These are phyloP conservation scores for Metschnikowia continentalis DNA, from an alignment of 805 yeast genomes.

Conservation along the genomic window DNA sequence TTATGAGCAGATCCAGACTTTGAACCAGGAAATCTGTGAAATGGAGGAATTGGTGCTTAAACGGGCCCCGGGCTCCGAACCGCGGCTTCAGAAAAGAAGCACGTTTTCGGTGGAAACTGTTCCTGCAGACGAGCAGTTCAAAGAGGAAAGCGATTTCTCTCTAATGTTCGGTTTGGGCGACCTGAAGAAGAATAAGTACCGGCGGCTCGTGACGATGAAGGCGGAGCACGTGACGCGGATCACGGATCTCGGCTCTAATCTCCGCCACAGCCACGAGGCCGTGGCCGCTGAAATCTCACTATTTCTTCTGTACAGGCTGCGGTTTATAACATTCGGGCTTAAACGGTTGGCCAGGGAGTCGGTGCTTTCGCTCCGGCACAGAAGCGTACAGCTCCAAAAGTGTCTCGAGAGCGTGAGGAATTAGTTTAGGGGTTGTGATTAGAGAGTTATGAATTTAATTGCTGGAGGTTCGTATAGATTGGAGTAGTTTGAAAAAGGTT, in stretches of 20 bases:
- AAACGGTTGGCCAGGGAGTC: constrained; percentile 22
- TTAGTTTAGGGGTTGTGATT: too few relatives aligned
- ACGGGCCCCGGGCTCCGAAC: background rate
- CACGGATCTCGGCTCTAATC: constrained; percentile 40
- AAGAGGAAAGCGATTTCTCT: constrained; percentile 18
- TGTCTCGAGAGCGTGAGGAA: background rate
- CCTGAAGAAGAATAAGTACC: constrained; percentile 47
- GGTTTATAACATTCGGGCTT: constrained; percentile 36
- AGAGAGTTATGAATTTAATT: too few relatives aligned
- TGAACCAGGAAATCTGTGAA: constrained; percentile 25
- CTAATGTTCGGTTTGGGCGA: constrained; percentile 46
- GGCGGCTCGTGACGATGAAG: constrained; percentile 37
- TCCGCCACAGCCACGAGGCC: constrained; percentile 54
- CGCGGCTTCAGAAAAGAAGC: background rate
- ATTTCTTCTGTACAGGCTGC: constrained; percentile 49
- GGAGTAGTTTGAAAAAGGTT: too few relatives aligned
- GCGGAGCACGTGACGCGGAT: constrained; percentile 41
- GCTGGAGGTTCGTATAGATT: too few relatives aligned
- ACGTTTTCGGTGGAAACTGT: constrained; percentile 7
- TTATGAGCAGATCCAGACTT: constrained; percentile 22
- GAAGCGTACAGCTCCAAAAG: constrained; percentile 1
- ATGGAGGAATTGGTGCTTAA: background rate
- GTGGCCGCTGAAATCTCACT: constrained; percentile 62
- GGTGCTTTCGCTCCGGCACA: constrained; percentile 6
- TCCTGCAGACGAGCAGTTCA: constrained; percentile 8